These are phyloP conservation scores for Leishmania guyanensis DNA, from an alignment of 208 protist species.

Conservation along the genomic window DNA sequence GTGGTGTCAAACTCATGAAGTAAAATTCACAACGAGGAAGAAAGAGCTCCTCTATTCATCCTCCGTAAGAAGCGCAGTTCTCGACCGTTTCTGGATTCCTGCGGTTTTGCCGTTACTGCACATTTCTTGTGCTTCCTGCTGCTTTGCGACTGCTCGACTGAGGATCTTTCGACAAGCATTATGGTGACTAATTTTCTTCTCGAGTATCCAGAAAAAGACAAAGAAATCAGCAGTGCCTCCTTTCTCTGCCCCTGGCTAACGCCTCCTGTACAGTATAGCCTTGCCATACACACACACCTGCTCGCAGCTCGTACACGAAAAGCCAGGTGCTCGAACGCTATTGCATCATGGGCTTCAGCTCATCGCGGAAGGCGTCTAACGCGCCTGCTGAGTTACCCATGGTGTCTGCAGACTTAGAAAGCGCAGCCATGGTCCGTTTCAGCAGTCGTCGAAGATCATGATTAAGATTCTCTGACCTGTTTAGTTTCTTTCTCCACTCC, in stretches of 20 bases:
- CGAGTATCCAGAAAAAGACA: background rate
- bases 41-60: background rate
- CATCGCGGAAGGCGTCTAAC: conserved; percentile 39
- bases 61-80: background rate
- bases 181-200: background rate
- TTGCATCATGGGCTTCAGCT: conserved; percentile 35
- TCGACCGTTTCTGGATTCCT: background rate
- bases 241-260: background rate
- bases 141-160: background rate
- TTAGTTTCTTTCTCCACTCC: conserved; percentile 19
- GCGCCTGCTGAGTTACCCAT: conserved; percentile 35
- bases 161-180: background rate
- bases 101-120: background rate
- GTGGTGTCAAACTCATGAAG: background rate
- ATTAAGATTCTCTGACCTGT: conserved; percentile 29
- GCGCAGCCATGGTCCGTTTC: conserved; percentile 37
- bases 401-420: conserved; percentile 32
- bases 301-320: background rate
- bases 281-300: background rate
- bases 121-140: background rate
- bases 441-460: conserved; percentile 29
- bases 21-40: background rate
- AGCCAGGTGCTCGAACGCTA: conserved; percentile 1
- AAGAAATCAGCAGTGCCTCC: background rate
- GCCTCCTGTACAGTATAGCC: background rate